These are phyloP conservation scores for Penicillium sp. DNA, from an alignment of 2,329 filamentous ascomycete species.

Conservation along the genomic window DNA sequence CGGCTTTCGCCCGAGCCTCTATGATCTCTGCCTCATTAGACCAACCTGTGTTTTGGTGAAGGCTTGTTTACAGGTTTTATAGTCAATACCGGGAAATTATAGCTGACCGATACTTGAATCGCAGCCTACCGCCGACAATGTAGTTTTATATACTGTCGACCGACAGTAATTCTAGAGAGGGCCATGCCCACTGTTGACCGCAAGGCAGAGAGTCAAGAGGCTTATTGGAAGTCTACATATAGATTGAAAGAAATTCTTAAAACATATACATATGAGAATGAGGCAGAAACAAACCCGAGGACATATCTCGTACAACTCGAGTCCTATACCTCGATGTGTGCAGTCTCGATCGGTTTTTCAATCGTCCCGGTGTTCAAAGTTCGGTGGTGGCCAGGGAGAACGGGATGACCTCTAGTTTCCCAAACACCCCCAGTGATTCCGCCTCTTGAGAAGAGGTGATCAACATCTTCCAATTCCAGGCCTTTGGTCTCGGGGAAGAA, in stretches of 20 bases:
- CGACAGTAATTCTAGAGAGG: too few relatives aligned
- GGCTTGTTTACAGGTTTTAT: too few relatives aligned
- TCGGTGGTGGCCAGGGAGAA: conserved; percentile 16
- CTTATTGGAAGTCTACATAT: background rate
- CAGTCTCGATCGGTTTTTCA: conserved; percentile 9
- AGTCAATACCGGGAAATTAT: too few relatives aligned
- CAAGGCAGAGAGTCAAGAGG: too few relatives aligned
- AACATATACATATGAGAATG: background rate
- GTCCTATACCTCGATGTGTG: conserved; percentile 2
- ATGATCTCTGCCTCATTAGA: too few relatives aligned
- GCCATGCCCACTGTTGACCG: too few relatives aligned
- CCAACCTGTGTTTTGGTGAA: too few relatives aligned
- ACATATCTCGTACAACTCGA: background rate
- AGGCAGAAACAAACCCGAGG: background rate
- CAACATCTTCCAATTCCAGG: conserved; percentile 63
- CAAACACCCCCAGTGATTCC: conserved; percentile 39
- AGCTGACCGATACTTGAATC: too few relatives aligned
- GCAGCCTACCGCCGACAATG: too few relatives aligned
- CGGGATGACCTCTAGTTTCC: conserved; percentile 19
- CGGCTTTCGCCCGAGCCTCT: too few relatives aligned
- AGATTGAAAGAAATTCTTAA: background rate
- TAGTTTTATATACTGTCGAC: too few relatives aligned
- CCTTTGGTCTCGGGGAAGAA: conserved; percentile 65
- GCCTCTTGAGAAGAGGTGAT: conserved; percentile 40
- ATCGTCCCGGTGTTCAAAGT: conserved; percentile 11